phyloP scores from a whole-genome alignment of 2,329 filamentous ascomycete species.

The Exophiala alcalophila region DNA sequence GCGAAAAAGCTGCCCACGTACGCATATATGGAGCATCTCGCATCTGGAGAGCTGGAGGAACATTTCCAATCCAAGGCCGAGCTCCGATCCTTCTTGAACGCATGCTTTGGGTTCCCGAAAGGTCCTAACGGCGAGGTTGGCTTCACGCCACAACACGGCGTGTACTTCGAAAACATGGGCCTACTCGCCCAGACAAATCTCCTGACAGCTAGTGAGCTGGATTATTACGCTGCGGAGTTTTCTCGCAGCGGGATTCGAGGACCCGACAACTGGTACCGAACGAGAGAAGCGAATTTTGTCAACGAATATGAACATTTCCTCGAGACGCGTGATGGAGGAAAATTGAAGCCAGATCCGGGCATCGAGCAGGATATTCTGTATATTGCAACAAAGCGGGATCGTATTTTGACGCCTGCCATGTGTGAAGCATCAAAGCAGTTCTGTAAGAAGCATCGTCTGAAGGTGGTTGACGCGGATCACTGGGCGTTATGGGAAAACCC shows the following conservation, averaged over 20 bases:
- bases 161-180: slow-evolving; percentile 62
- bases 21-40: slow-evolving; percentile 78
- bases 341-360: slow-evolving; percentile 1
- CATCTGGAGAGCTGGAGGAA: slow-evolving; percentile 62
- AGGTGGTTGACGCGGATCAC: slow-evolving; percentile 67
- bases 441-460: slow-evolving; percentile 56
- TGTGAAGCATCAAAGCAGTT: slow-evolving; percentile 64
- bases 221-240: slow-evolving; percentile 73
- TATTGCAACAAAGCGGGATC: slow-evolving; percentile 68
- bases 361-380: slow-evolving; percentile 56
- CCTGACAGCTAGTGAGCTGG: slow-evolving; percentile 65
- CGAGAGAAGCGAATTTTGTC: slow-evolving; percentile 67
- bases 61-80: slow-evolving; percentile 56
- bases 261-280: slow-evolving; percentile 85
- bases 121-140: slow-evolving; percentile 54
- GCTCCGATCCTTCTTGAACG: slow-evolving; percentile 67
- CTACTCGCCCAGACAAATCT: slow-evolving; percentile 51
- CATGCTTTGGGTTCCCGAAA: slow-evolving; percentile 66
- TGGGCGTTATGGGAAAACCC: slow-evolving; percentile 78
- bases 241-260: slow-evolving; percentile 68
- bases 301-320: slow-evolving; percentile 58
- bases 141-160: slow-evolving; percentile 61
- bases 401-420: slow-evolving; percentile 69
- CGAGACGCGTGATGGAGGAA: slow-evolving; percentile 3
- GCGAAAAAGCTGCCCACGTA: slow-evolving; percentile 65